These are phyloP conservation scores for Prunus yedoensis DNA, from an alignment of 331 rosid species.

Conservation along the genomic window DNA sequence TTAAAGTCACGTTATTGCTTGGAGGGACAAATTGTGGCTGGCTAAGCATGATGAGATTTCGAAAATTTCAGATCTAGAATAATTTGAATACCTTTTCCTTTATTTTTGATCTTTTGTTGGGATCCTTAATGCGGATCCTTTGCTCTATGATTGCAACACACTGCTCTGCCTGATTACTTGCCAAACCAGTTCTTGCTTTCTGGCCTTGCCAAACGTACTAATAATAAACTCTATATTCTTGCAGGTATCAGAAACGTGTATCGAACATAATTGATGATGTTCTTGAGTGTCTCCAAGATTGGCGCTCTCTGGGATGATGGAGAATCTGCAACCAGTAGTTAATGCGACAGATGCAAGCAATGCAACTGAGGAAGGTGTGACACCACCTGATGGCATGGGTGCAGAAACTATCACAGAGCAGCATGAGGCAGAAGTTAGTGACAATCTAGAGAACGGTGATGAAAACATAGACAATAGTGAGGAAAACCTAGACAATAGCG, in stretches of 20 bases:
- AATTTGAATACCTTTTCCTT: not conserved
- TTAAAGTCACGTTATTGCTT: not conserved
- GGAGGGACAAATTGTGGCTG: not conserved
- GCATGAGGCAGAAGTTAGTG: constrained; percentile 45
- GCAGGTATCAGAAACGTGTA: constrained; percentile 91
- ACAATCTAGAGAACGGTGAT: constrained; percentile 38
- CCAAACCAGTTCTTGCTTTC: constrained; percentile 8
- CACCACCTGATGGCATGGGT: constrained; percentile 28
- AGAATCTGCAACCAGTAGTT: constrained; percentile 63
- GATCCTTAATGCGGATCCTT: not conserved
- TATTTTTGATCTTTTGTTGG: not conserved
- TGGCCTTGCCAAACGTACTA: not conserved
- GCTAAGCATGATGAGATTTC: not conserved
- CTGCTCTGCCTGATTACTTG: not conserved
- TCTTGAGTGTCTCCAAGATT: constrained; percentile 90
- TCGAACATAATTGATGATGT: constrained; percentile 96
- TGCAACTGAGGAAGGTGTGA: constrained; percentile 37
- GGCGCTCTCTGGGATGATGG: constrained; percentile 98
- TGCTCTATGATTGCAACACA: not conserved
- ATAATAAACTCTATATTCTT: constrained; percentile 9
- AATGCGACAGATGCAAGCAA: constrained; percentile 59
- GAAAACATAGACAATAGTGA: constrained; percentile 36
- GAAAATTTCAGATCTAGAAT: not conserved
- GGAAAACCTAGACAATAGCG: constrained; percentile 38
- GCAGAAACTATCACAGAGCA: constrained; percentile 41